Evolutionary conservation across 2,329 filamentous ascomycete species (phyloP).

Genomic region (Fusarium caatingaense): DNA sequence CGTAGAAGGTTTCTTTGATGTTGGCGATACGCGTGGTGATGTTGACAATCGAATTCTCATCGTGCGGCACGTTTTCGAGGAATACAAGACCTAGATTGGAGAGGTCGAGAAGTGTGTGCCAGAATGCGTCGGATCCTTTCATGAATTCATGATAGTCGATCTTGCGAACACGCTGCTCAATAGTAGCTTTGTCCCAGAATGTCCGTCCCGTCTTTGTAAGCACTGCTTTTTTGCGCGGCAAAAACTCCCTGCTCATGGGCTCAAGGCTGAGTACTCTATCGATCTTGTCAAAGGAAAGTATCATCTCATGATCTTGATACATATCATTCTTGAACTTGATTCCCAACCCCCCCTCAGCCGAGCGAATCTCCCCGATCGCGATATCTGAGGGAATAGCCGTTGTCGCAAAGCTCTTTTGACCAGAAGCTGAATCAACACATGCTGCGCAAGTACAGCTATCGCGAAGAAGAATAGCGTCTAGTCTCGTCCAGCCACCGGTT

Average conservation of each 20-base stretch:
- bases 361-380: constrained; percentile 46
- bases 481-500: constrained; percentile 38
- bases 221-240: constrained; percentile 15
- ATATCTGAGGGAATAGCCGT: constrained; percentile 54
- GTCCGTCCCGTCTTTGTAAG: constrained; percentile 48
- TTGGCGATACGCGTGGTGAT: constrained; percentile 80
- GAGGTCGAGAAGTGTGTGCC: constrained; percentile 71
- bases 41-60: constrained; percentile 71
- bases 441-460: constrained; percentile 65
- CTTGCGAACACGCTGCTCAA: constrained; percentile 60
- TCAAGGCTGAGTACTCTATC: constrained; percentile 48
- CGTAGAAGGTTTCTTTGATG: constrained; percentile 90
- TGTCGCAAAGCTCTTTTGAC: constrained; percentile 66
- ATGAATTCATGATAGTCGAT: constrained; percentile 81
- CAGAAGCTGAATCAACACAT: constrained; percentile 68
- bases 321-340: constrained; percentile 70
- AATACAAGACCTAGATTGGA: constrained; percentile 79
- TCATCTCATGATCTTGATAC: constrained; percentile 48
- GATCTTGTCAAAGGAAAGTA: constrained; percentile 45
- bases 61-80: constrained; percentile 77
- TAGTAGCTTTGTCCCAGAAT: constrained; percentile 56
- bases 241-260: neutral
- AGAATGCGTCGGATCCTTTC: constrained; percentile 65
- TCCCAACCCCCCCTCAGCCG: constrained; percentile 57
- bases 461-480: constrained; percentile 56